A percentile compares a stretch with the other conserved stretches of the same genome.
phyloP scores from a whole-genome alignment of 148 eudicot species.

The Dianthus caryophyllus region DNA sequence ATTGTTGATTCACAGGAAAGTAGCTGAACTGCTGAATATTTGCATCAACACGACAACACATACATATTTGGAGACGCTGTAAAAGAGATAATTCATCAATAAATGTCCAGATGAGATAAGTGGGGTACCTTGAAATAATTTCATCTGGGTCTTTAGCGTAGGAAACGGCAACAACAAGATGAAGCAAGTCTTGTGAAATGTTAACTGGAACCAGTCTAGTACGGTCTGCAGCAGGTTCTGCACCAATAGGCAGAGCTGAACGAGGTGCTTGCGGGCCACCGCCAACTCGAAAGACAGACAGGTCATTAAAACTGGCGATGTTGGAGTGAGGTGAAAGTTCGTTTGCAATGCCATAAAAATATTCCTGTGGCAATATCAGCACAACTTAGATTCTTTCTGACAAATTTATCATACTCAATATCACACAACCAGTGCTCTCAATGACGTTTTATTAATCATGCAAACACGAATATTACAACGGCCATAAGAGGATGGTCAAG shows the following conservation, averaged over 20 bases:
- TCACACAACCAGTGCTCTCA: no score
- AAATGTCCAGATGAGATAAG: background rate
- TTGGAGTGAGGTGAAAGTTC: constrained; percentile 94
- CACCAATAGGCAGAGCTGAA: constrained; percentile 94
- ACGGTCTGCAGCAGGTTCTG: constrained; percentile 90
- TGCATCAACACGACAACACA: background rate
- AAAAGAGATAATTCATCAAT: no score
- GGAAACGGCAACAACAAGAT: constrained; percentile 83
- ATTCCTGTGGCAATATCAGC: constrained; percentile 52
- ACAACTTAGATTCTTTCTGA: constrained; percentile 14
- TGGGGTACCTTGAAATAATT: constrained; percentile 67
- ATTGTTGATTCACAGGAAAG: background rate
- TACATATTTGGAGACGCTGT: background rate
- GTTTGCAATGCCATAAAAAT: constrained; percentile 82
- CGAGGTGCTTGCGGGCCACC: constrained; percentile 99
- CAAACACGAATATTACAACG: background rate
- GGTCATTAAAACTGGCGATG: constrained; percentile 61
- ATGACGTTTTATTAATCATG: background rate
- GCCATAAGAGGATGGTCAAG: background rate
- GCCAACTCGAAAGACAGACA: constrained; percentile 67
- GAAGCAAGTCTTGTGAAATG: constrained; percentile 68
- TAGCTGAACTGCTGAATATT: no score
- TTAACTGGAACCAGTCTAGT: constrained; percentile 70
- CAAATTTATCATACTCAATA: no score
- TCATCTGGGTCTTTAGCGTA: constrained; percentile 85